These are phyloP conservation scores for Rhytidiadelphus loreus DNA, from an alignment of 225 moss, liverwort and hornwort species.

Conservation along the genomic window DNA sequence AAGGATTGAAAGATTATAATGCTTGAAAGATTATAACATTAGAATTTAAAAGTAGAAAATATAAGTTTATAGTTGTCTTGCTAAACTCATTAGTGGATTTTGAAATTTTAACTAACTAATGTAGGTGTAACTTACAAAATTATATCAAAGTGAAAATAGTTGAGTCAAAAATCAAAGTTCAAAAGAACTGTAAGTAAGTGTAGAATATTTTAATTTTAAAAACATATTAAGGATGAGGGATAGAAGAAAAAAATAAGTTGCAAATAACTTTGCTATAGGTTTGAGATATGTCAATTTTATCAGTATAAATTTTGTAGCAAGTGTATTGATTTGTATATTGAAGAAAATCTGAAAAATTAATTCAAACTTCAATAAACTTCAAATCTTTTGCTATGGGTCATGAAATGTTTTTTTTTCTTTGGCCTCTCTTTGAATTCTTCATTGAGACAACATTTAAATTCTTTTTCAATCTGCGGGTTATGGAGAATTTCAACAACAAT, in stretches of 20 bases:
- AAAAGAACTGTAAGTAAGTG: background rate
- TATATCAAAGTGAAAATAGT: background rate
- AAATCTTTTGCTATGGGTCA: background rate
- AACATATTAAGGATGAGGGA: background rate
- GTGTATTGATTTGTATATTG: background rate
- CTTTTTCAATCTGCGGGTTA: no score
- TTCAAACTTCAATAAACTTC: background rate
- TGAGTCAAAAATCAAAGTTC: background rate
- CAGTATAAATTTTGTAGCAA: background rate
- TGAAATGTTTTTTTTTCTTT: background rate
- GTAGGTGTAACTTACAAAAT: background rate
- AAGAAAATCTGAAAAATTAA: background rate
- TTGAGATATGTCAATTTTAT: background rate
- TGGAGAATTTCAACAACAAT: no score
- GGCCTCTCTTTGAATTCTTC: background rate
- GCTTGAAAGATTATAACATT: background rate
- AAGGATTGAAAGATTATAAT: background rate
- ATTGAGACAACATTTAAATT: background rate
- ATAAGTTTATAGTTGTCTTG: background rate
- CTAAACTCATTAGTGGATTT: background rate
- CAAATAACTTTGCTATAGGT: background rate
- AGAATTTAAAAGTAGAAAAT: background rate
- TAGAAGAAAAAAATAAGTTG: background rate
- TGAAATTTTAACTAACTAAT: background rate
- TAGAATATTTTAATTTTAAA: background rate